Percentiles rank a stretch among this genome's conserved stretches.
phyloP scores from a whole-genome alignment of 345 rosid genomes.

The Viola odorata region DNA sequence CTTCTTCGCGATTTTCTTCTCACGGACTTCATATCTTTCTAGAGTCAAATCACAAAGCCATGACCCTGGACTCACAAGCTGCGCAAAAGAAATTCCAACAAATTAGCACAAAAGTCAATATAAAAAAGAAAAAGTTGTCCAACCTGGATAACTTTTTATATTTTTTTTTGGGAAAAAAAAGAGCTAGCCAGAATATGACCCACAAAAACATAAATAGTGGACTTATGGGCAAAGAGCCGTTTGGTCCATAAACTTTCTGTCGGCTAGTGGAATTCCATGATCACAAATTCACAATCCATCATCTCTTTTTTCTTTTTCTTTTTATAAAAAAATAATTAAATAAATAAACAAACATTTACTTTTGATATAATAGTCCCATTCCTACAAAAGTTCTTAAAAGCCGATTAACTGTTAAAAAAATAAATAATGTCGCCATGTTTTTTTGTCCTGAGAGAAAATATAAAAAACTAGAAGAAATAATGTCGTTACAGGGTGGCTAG shows the following conservation, averaged over 20 bases:
- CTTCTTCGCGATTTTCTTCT: conserved; percentile 59
- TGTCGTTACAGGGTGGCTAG: background rate
- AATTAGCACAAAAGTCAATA: background rate
- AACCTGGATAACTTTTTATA: background rate
- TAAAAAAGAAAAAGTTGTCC: background rate
- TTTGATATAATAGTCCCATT: no score
- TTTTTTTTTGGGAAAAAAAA: background rate
- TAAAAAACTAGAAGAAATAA: no score
- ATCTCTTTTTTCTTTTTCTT: no score
- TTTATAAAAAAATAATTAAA: no score
- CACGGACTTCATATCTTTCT: conserved; percentile 53
- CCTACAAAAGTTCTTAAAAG: no score
- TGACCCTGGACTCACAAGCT: conserved; percentile 51
- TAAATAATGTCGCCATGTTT: no score
- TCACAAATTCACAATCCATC: no score
- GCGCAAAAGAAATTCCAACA: background rate
- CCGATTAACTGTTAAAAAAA: no score
- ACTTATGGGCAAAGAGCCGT: background rate
- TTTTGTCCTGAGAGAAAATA: no score
- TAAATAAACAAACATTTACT: no score
- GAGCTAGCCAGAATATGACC: background rate
- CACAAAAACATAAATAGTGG: background rate
- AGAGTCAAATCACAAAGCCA: conserved; percentile 56
- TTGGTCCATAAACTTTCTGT: background rate
- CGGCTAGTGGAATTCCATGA: no score